A percentile compares a stretch with the other conserved stretches of the same genome.
Evolutionary conservation across 1,284 basidiomycete genomes (phyloP).

Genomic region (Boletellus deceptivus): DNA sequence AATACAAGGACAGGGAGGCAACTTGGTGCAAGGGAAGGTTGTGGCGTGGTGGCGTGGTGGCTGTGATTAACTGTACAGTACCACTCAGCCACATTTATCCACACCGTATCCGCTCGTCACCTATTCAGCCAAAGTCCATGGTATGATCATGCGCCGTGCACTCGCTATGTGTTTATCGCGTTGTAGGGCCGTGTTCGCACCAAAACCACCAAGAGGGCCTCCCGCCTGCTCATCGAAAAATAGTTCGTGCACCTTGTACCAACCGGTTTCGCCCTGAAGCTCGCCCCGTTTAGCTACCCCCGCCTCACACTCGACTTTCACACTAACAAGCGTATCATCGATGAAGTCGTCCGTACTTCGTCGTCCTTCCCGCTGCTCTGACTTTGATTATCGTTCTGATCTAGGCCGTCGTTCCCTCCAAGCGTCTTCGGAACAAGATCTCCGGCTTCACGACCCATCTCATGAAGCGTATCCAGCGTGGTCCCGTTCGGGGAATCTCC

Average conservation of each 20-base stretch:
- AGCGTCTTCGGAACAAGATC: slow-evolving; percentile 99
- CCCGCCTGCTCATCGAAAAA: slow-evolving; percentile 99
- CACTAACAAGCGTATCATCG: slow-evolving; percentile 99
- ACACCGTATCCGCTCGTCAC: neutral
- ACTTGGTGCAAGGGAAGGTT: no score
- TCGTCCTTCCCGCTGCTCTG: neutral
- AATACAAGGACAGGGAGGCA: neutral
- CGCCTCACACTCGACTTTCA: slow-evolving; percentile 96
- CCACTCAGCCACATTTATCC: slow-evolving; percentile 26
- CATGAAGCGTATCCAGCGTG: slow-evolving; percentile 99
- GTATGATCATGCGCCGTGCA: slow-evolving; percentile 26
- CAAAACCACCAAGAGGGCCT: slow-evolving; percentile 99
- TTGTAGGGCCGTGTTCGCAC: slow-evolving; percentile 96
- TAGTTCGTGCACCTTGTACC: slow-evolving; percentile 63
- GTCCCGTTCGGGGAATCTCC: slow-evolving; percentile 99
- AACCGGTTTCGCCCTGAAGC: neutral
- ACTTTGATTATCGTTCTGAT: neutral
- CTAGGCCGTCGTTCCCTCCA: slow-evolving; percentile 94
- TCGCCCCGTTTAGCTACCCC: slow-evolving; percentile 68
- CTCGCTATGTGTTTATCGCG: slow-evolving; percentile 1
- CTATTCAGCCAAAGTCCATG: slow-evolving; percentile 41
- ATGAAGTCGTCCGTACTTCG: slow-evolving; percentile 82
- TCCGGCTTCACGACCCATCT: slow-evolving; percentile 99
- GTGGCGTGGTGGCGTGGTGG: slow-evolving; percentile 17
- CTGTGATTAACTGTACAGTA: slow-evolving; percentile 34